Conservation (phyloP, 495 filamentous ascomycete genomes). For the Lasiosphaeria ovina region DNA sequence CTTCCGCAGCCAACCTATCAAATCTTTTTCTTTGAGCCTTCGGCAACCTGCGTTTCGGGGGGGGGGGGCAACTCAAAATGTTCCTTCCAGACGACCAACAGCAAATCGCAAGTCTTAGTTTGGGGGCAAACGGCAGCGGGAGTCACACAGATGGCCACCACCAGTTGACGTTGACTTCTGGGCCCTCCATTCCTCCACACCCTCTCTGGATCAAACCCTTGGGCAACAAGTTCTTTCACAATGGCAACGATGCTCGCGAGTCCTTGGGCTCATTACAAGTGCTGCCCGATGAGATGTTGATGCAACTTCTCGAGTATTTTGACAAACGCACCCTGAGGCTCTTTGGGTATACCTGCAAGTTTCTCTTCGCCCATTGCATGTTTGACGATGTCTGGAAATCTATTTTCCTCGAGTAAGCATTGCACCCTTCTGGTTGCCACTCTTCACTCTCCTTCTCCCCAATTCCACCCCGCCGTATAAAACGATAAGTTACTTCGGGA, state of each 20-base stretch:
- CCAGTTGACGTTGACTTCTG: slow-evolving; percentile 12
- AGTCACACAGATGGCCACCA: slow-evolving; percentile 18
- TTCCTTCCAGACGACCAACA: slow-evolving; percentile 23
- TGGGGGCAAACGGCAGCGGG: slow-evolving; percentile 16
- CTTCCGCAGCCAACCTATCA: background rate
- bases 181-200: slow-evolving; percentile 64
- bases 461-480: background rate
- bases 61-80: slow-evolving; percentile 13
- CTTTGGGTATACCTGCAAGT: slow-evolving; percentile 81
- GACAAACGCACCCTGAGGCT: slow-evolving; percentile 59
- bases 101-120: slow-evolving; percentile 7
- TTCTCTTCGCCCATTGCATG: slow-evolving; percentile 81
- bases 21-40: background rate
- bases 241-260: slow-evolving; percentile 62
- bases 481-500: too few relatives aligned
- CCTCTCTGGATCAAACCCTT: slow-evolving; percentile 82
- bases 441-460: background rate
- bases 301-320: slow-evolving; percentile 72
- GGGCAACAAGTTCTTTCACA: slow-evolving; percentile 75
- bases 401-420: slow-evolving; percentile 78
- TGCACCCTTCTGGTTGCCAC: slow-evolving; percentile 11
- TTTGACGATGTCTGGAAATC: slow-evolving; percentile 90
- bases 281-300: slow-evolving; percentile 80
- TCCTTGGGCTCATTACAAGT: slow-evolving; percentile 59
- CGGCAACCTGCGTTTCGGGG: background rate